A percentile compares a stretch with the other conserved stretches of the same genome.
These are phyloP conservation scores for Epichloe gansuensis DNA, from an alignment of 2,329 filamentous ascomycete genomes.

Conservation along the genomic window DNA sequence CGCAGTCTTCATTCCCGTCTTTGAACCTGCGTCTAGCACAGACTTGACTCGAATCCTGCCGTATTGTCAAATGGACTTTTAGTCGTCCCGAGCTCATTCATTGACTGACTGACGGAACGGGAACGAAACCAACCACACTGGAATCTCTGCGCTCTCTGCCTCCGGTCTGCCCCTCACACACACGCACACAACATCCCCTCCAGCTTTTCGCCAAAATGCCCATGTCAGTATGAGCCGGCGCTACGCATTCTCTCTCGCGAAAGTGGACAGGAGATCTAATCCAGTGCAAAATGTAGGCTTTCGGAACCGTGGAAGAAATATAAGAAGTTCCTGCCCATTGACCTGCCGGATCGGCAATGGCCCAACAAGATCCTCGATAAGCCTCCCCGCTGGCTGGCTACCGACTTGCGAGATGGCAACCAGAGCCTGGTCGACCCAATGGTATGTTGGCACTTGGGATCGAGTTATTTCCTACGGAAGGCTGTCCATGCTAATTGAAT, in stretches of 20 bases:
- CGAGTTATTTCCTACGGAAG: too few species aligned
- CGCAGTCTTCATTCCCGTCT: too few species aligned
- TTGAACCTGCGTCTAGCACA: too few species aligned
- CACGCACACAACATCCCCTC: background rate
- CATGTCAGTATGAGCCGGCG: conserved; percentile 4
- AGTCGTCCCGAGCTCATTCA: too few species aligned
- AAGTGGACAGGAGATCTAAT: too few species aligned
- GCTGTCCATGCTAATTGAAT: background rate
- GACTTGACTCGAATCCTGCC: too few species aligned
- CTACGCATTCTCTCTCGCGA: too few species aligned
- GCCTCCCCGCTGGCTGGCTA: conserved; percentile 81
- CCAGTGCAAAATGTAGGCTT: conserved; percentile 37
- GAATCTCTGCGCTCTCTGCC: too few species aligned
- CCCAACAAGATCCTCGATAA: conserved; percentile 71
- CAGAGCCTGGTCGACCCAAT: conserved; percentile 89
- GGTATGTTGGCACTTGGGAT: conserved; percentile 33
- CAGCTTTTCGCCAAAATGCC: conserved; percentile 7
- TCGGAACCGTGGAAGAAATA: conserved; percentile 69
- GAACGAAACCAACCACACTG: too few species aligned
- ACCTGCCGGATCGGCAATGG: conserved; percentile 68
- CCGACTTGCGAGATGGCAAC: conserved; percentile 77
- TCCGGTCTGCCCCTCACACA: background rate
- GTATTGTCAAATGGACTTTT: too few species aligned
- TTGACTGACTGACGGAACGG: too few species aligned
- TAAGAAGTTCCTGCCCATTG: conserved; percentile 45